phyloP scores from a whole-genome alignment of 805 yeast genomes.

The Metschnikowia lunata region DNA sequence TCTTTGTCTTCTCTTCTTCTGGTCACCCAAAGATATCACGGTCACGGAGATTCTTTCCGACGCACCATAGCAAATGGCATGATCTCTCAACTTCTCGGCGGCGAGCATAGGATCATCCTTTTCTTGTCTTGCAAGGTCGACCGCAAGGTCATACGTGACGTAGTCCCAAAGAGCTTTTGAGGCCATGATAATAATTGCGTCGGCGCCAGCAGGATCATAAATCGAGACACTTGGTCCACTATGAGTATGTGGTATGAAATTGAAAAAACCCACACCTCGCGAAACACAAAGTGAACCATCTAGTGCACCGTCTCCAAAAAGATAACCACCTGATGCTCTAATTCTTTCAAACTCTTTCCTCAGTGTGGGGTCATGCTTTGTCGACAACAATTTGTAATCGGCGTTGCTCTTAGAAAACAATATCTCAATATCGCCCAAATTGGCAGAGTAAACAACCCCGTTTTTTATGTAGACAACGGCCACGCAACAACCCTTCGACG shows the following conservation, averaged over 20 bases:
- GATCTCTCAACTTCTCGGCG: slow-evolving; percentile 89
- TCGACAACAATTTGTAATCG: slow-evolving; percentile 66
- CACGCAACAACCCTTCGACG: slow-evolving; percentile 77
- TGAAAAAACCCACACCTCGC: slow-evolving; percentile 88
- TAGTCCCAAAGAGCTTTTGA: slow-evolving; percentile 82
- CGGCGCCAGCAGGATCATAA: slow-evolving; percentile 56
- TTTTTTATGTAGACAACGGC: slow-evolving; percentile 77
- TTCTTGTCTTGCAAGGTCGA: slow-evolving; percentile 81
- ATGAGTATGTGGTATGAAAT: slow-evolving; percentile 79
- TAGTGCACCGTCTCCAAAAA: slow-evolving; percentile 75
- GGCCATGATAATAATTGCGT: slow-evolving; percentile 81
- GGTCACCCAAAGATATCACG: slow-evolving; percentile 66
- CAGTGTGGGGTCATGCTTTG: slow-evolving; percentile 79
- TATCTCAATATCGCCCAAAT: slow-evolving; percentile 87
- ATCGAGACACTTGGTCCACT: slow-evolving; percentile 79
- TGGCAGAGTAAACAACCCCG: slow-evolving; percentile 69
- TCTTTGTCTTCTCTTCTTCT: slow-evolving; percentile 29
- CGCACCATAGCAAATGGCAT: slow-evolving; percentile 90
- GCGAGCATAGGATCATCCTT: slow-evolving; percentile 83
- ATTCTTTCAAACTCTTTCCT: slow-evolving; percentile 78
- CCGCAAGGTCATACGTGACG: slow-evolving; percentile 78
- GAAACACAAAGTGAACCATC: slow-evolving; percentile 83
- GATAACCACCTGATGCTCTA: slow-evolving; percentile 87
- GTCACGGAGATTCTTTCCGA: slow-evolving; percentile 73
- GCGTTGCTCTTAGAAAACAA: slow-evolving; percentile 78